phyloP scores from a whole-genome alignment of 495 filamentous ascomycete species.

The Friedmanniomyces endolithicus region DNA sequence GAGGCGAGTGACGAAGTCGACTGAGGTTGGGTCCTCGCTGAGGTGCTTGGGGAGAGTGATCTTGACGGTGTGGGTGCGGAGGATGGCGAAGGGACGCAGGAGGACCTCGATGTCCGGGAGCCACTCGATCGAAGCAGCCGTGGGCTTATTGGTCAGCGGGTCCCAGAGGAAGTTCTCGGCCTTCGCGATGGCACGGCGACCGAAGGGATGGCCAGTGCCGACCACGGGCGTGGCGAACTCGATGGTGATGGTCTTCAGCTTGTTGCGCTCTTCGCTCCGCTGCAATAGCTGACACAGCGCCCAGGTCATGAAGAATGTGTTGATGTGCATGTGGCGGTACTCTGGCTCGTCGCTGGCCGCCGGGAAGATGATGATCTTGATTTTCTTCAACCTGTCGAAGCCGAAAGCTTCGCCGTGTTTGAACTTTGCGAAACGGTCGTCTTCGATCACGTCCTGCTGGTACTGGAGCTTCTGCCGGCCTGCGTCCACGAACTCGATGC shows the following conservation, averaged over 20 bases:
- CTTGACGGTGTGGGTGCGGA: slow-evolving; percentile 7
- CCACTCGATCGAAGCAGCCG: slow-evolving; percentile 2
- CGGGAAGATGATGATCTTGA: slow-evolving; percentile 11
- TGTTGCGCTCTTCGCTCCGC: background rate
- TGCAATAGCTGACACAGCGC: slow-evolving; percentile 12
- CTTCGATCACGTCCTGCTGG: background rate
- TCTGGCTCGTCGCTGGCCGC: background rate
- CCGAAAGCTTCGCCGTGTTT: slow-evolving; percentile 7
- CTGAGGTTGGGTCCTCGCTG: background rate
- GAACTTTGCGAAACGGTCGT: slow-evolving; percentile 11
- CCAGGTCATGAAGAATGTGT: slow-evolving; percentile 16
- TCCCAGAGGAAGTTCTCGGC: slow-evolving; percentile 17
- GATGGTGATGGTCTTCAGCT: slow-evolving; percentile 4
- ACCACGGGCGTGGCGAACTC: background rate
- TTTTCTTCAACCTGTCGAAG: slow-evolving; percentile 15
- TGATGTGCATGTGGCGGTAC: slow-evolving; percentile 3
- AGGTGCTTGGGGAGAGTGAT: slow-evolving; percentile 2
- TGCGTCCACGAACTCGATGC: slow-evolving; percentile 15
- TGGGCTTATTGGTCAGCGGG: background rate
- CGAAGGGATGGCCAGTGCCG: background rate
- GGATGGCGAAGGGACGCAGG: slow-evolving; percentile 9
- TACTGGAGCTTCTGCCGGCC: slow-evolving; percentile 15
- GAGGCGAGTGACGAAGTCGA: background rate
- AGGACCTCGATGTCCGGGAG: slow-evolving; percentile 14
- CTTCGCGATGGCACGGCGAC: background rate